phyloP scores from a whole-genome alignment of 164 flowering plant genomes.

The Santalum album region DNA sequence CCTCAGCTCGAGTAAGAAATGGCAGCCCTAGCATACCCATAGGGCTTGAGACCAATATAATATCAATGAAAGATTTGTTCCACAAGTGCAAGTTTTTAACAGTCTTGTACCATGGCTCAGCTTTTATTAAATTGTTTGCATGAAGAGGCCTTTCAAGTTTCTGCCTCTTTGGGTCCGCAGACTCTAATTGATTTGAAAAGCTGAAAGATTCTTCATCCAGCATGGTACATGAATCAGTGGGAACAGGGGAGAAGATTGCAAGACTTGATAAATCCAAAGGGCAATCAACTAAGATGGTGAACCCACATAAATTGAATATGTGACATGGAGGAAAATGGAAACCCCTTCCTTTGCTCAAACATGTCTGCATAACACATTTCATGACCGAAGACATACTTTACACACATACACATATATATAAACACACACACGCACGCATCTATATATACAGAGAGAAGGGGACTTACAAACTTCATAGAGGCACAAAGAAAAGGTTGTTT shows the following conservation, averaged over 20 bases:
- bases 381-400: neutral
- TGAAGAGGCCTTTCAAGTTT: slow-evolving; percentile 31
- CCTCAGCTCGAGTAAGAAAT: slow-evolving; percentile 49
- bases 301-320: slow-evolving; percentile 43
- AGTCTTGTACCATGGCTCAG: slow-evolving; percentile 74
- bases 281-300: slow-evolving; percentile 62
- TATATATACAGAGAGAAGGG: too few relatives aligned
- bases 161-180: slow-evolving; percentile 23
- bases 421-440: too few relatives aligned
- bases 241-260: slow-evolving; percentile 58
- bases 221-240: slow-evolving; percentile 9
- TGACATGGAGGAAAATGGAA: slow-evolving; percentile 51
- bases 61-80: slow-evolving; percentile 64
- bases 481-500: too few relatives aligned
- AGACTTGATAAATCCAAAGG: slow-evolving; percentile 83
- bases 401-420: too few relatives aligned
- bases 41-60: slow-evolving; percentile 70
- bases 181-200: slow-evolving; percentile 6
- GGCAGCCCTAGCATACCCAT: slow-evolving; percentile 94
- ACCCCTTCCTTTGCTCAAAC: slow-evolving; percentile 50
- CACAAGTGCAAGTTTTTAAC: slow-evolving; percentile 48
- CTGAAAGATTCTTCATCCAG: slow-evolving; percentile 6
- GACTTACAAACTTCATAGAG: too few relatives aligned
- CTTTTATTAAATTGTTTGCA: slow-evolving; percentile 33
- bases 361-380: neutral